These are phyloP conservation scores for Massariosphaeria phaeospora DNA, from an alignment of 495 filamentous ascomycete genomes.

Conservation along the genomic window DNA sequence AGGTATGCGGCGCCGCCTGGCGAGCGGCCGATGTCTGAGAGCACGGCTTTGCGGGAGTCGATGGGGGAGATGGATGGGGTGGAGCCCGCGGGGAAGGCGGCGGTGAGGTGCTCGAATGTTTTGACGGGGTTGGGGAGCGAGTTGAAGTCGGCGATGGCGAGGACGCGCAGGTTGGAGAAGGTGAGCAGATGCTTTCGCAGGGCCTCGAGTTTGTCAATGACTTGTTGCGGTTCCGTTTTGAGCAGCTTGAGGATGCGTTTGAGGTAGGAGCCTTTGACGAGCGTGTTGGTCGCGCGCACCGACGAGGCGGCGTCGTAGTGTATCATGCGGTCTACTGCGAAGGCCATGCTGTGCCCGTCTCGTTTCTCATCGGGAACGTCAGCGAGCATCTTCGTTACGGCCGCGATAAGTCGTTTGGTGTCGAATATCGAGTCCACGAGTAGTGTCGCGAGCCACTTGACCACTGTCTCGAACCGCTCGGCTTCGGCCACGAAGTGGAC, in stretches of 20 bases:
- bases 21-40: constrained; percentile 64
- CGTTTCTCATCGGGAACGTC: constrained; percentile 93
- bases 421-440: constrained; percentile 88
- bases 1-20: constrained; percentile 72
- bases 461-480: constrained; percentile 75
- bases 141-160: constrained; percentile 76
- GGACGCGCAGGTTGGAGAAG: constrained; percentile 74
- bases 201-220: constrained; percentile 69
- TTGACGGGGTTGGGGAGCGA: constrained; percentile 75
- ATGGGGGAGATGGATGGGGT: constrained; percentile 53
- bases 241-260: constrained; percentile 75
- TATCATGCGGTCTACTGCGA: constrained; percentile 74
- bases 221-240: constrained; percentile 61
- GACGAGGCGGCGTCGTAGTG: constrained; percentile 69
- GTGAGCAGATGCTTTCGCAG: constrained; percentile 69
- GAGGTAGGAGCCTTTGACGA: constrained; percentile 85
- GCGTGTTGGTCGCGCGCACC: constrained; percentile 68
- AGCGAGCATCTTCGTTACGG: constrained; percentile 80
- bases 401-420: constrained; percentile 67
- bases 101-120: constrained; percentile 66
- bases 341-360: constrained; percentile 70
- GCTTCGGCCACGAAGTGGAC: constrained; percentile 81
- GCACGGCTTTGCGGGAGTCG: constrained; percentile 54
- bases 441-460: constrained; percentile 81
- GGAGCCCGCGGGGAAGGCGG: constrained; percentile 35